Conservation (phyloP, 345 rosid species). For the Erodium maritimum region DNA sequence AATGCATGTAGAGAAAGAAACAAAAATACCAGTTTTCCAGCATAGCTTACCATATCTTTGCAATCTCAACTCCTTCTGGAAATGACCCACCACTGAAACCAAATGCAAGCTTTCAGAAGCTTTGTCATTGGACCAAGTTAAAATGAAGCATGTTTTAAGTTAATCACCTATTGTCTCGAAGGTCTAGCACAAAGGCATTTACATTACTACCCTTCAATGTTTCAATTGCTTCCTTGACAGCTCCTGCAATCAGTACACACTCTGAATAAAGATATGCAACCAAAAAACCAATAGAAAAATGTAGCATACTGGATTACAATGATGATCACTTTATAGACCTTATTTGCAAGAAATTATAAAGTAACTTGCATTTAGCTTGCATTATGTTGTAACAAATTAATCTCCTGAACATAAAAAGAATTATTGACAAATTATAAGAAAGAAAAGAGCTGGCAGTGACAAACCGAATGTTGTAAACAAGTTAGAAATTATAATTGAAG, state of each 20-base stretch:
- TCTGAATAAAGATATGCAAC: constrained; percentile 3
- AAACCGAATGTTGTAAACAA: neutral
- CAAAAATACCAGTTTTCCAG: neutral
- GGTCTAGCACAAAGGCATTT: constrained; percentile 78
- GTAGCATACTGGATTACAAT: neutral
- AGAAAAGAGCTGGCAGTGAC: neutral
- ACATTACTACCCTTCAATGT: constrained; percentile 54
- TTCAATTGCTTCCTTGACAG: constrained; percentile 76
- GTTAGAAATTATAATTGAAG: neutral
- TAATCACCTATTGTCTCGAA: constrained; percentile 90
- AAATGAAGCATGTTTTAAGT: constrained; percentile 13
- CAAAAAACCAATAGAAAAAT: neutral
- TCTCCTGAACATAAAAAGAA: neutral
- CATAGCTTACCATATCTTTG: constrained; percentile 71
- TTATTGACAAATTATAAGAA: neutral
- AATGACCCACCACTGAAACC: constrained; percentile 87
- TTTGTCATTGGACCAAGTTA: constrained; percentile 13
- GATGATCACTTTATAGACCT: neutral
- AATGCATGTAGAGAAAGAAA: neutral
- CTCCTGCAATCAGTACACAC: constrained; percentile 35
- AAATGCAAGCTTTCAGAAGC: constrained; percentile 30
- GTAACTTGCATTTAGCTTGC: neutral
- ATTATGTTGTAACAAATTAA: too few relatives aligned
- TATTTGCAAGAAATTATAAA: neutral
- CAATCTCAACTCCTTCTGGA: constrained; percentile 94